These are phyloP conservation scores for Hypoxylon sp. DNA, from an alignment of 2,329 filamentous ascomycete genomes.

Conservation along the genomic window DNA sequence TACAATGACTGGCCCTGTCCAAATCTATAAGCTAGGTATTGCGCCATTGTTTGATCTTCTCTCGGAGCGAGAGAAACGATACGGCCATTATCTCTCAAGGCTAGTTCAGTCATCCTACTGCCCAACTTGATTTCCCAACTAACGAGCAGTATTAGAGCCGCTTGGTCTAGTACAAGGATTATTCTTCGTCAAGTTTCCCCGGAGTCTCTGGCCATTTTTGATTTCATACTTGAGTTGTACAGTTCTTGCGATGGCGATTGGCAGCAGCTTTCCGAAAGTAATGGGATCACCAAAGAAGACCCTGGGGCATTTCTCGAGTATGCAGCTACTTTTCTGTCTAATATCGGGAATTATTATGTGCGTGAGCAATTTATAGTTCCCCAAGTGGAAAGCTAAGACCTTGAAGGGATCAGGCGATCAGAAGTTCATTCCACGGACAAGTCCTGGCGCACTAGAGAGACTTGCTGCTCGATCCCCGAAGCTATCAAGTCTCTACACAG, in stretches of 20 bases:
- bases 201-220: slow-evolving; percentile 70
- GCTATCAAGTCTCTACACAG: slow-evolving; percentile 60
- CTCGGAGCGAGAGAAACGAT: slow-evolving; percentile 70
- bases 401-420: slow-evolving; percentile 68
- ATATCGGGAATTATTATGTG: slow-evolving; percentile 72
- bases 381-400: slow-evolving; percentile 22
- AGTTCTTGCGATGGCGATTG: slow-evolving; percentile 66
- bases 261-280: slow-evolving; percentile 60
- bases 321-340: slow-evolving; percentile 70
- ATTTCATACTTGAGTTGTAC: slow-evolving; percentile 71
- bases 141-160: slow-evolving; percentile 60
- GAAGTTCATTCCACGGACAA: slow-evolving; percentile 70
- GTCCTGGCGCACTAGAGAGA: slow-evolving; percentile 59
- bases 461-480: slow-evolving; percentile 60
- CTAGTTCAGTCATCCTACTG: slow-evolving; percentile 31
- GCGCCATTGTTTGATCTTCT: slow-evolving; percentile 67
- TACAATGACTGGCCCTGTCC: slow-evolving; percentile 22
- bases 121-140: neutral
- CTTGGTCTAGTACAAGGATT: slow-evolving; percentile 69
- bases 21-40: slow-evolving; percentile 44
- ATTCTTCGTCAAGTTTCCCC: slow-evolving; percentile 72
- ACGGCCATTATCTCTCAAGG: slow-evolving; percentile 72
- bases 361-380: slow-evolving; percentile 18
- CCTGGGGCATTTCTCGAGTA: slow-evolving; percentile 68
- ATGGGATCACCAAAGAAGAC: slow-evolving; percentile 56